These are phyloP conservation scores for Fraxinus paxiana DNA, from an alignment of 305 asterid species.

Conservation along the genomic window DNA sequence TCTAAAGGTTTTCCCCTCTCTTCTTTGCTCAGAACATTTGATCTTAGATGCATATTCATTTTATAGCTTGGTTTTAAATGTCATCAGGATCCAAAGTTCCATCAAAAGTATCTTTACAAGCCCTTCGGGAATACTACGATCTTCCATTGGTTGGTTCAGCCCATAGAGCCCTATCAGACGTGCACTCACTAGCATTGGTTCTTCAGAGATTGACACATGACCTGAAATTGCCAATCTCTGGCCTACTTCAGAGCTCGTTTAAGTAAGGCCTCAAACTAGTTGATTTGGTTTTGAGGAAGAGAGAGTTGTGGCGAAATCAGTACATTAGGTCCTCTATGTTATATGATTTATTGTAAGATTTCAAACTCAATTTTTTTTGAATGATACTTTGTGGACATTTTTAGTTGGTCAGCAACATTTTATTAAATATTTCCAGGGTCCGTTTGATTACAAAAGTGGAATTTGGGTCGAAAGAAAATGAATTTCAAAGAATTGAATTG, in stretches of 20 bases:
- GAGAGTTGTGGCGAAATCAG: neutral
- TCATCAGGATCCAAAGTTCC: conserved; percentile 49
- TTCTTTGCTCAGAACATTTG: neutral
- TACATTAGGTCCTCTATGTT: neutral
- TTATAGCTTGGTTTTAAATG: conserved; percentile 10
- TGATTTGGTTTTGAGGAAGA: neutral
- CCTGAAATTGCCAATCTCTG: conserved; percentile 46
- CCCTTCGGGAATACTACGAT: conserved; percentile 52
- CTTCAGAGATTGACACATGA: conserved; percentile 65
- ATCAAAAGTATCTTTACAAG: conserved; percentile 44
- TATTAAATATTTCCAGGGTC: no score
- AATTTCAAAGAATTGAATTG: no score
- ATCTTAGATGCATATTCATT: neutral
- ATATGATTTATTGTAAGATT: neutral
- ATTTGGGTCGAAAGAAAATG: no score
- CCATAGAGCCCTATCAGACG: conserved; percentile 84
- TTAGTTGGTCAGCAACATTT: neutral
- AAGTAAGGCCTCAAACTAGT: conserved; percentile 22
- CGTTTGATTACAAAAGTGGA: no score
- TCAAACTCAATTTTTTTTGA: neutral
- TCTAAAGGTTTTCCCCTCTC: conserved; percentile 44
- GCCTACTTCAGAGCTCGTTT: conserved; percentile 48
- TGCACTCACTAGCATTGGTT: conserved; percentile 54
- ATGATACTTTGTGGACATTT: neutral
- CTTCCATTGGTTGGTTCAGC: conserved; percentile 62